Percentiles rank a stretch among this genome's conserved stretches.
phyloP scores from a whole-genome alignment of 805 yeast species.

The Wickerhamomyces canadensis region DNA sequence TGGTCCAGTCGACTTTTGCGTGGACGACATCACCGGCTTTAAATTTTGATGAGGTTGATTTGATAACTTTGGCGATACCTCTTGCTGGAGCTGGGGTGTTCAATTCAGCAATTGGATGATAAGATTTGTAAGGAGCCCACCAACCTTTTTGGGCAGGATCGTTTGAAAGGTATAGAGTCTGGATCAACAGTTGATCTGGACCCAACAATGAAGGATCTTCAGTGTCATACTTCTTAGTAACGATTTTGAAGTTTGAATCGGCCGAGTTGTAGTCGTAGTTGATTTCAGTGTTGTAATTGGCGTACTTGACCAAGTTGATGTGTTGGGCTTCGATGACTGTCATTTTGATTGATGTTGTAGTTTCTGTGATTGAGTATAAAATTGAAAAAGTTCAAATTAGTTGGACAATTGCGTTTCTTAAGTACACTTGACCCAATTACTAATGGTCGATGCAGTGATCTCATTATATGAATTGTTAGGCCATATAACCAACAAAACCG shows the following conservation, averaged over 20 bases:
- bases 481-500: no score
- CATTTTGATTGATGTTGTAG: background rate
- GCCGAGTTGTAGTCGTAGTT: constrained; percentile 20
- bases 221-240: constrained; percentile 16
- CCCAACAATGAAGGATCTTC: constrained; percentile 20
- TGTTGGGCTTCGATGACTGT: constrained; percentile 24
- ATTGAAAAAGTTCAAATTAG: no score
- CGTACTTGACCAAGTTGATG: constrained; percentile 25
- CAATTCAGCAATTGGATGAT: constrained; percentile 30
- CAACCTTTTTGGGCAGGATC: constrained; percentile 62
- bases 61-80: constrained; percentile 47
- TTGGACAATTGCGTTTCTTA: no score
- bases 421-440: no score
- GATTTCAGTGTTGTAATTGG: constrained; percentile 23
- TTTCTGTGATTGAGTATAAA: no score
- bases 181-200: constrained; percentile 39
- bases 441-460: no score
- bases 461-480: no score
- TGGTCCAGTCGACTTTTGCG: constrained; percentile 41
- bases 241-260: constrained; percentile 27
- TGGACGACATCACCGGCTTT: constrained; percentile 39
- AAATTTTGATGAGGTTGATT: constrained; percentile 37
- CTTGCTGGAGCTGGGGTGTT: constrained; percentile 41
- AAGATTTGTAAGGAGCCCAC: constrained; percentile 34
- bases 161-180: constrained; percentile 43